Evolutionary conservation across 208 protist genomes (phyloP).

Genomic region (Acanthamoeba sp.): DNA sequence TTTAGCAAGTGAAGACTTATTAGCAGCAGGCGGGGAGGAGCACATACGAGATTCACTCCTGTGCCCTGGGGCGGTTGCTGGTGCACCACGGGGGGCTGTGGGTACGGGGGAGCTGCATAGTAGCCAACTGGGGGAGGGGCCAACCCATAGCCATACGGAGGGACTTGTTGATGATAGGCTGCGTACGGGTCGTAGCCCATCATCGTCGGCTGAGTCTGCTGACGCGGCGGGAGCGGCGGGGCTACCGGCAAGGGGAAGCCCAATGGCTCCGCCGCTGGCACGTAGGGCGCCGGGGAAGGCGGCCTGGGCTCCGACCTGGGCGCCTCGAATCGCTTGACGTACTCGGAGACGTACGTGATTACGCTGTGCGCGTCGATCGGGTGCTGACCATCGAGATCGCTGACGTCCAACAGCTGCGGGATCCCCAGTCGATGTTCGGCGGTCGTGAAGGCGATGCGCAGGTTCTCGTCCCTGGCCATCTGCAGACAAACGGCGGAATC

Average conservation of each 20-base stretch:
- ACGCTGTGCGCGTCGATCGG: slow-evolving; percentile 52
- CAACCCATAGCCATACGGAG: background rate
- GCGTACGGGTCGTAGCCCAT: slow-evolving; percentile 28
- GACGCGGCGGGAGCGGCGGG: background rate
- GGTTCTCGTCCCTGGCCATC: slow-evolving; percentile 79
- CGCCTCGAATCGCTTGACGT: slow-evolving; percentile 49
- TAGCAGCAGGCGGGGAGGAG: background rate
- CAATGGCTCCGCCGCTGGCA: background rate
- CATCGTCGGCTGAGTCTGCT: background rate
- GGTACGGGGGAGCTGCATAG: background rate
- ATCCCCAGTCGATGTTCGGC: slow-evolving; percentile 88
- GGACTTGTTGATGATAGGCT: background rate
- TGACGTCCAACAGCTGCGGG: slow-evolving; percentile 87
- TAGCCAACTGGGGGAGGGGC: background rate
- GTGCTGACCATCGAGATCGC: slow-evolving; percentile 68
- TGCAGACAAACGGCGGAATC: background rate
- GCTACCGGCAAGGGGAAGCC: background rate
- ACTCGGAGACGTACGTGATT: slow-evolving; percentile 60
- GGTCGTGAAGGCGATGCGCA: slow-evolving; percentile 88
- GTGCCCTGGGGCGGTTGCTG: background rate
- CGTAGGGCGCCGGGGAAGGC: background rate
- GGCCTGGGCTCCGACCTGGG: background rate
- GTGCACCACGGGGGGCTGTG: background rate
- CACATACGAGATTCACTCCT: background rate
- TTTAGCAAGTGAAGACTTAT: background rate